Base-by-base conservation (phyloP, 2,329 filamentous ascomycete genomes). In the Aspergillus jensenii region DNA sequence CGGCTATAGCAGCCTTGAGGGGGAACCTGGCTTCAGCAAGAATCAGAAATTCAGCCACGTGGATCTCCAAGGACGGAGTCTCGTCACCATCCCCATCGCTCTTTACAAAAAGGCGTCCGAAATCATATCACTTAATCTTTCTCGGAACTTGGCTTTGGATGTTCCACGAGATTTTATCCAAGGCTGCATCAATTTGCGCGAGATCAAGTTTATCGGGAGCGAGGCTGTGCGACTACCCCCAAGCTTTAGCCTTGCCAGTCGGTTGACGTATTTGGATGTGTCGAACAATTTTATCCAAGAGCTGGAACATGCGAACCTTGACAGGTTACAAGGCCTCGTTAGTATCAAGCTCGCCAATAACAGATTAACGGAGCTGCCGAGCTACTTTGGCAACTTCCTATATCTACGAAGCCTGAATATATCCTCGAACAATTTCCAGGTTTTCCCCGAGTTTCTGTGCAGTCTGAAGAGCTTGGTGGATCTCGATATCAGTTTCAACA, bases 141-240 rank as follows among this genome's bases (percentile, higher is more conserved):
- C 95, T 1, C 86, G 91, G 39, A 99, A 99, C 67, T 79, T 98
- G 45, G 95, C 92, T 0, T 82, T 99, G 27, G 91, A 97, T 67
- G 87, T 99, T 14, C 95, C 95, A 0, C 91, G 92, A 69, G 95
- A 99, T 74, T 99, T 99, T 71, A 93, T 99, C 55, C 91, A 96
- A 72, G 90, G 91, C 27, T 99, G 95, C 76, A 87, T 89, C 65
- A 92, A 93, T 68, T 80, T 99, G 19, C 87, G 93, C 51, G 95
- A 99, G 73, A 95, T 99, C 81, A 96, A 96, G 70, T 99, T 90
- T 75, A 92, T 90, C 66, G 93, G 92, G 70, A 98, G 98, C 68
- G 95, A 99, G 73, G 91, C 93, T 3, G 87, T 90, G 73, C 88
- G 89, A 67, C 79, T 99, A 23, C 95, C 95, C 4, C 84, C 87